Evolutionary conservation across 1,139 yeast species (phyloP), one percentile per base, ranked within the genome.

Genomic region (Hyphopichia wangnamkhiaoensis): DNA sequence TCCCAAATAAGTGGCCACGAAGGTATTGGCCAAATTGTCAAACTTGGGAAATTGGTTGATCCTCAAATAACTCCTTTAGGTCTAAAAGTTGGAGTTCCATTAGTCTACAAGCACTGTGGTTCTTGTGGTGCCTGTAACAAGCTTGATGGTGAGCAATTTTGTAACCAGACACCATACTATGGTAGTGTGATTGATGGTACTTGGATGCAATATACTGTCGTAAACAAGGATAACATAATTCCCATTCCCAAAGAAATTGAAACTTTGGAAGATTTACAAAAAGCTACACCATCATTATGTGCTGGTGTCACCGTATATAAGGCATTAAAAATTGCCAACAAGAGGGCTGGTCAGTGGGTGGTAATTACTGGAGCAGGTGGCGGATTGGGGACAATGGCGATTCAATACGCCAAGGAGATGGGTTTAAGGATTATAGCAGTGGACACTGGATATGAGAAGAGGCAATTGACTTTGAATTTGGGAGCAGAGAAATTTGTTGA

Each of bases 291-390:
- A 21, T 38, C 45, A n/a, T 34, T 48, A 29, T 48, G 51, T 33
- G 50, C 44, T n/a, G 51, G 51, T 25, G 46, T 48, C 39, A 48
- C 51, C 14, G 49, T 42, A 17, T 48, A 47, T 41, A 48, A 48
- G 39, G 51, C 51, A 2, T 41, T 48, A 35, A 48, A 42, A 38
- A 37, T 44, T 7, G 41, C 49, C 26, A 24, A 30, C 26, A 31
- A 40, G 32, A 31, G 14, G 15, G 33, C 29, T n/a, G 41, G 32
- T 23, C 38, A 43, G 20, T 46, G 44, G 43, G 45, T 44, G 9
- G 50, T 47, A 28, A 38, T 48, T 17, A 41, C 49, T 16, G 52
- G 50, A n/a, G 41, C 38, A 9, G 43, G 43, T 10, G 43, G 41
- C 15, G 43, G 41, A 3, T 31, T 37, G 13, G 39, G 52, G 39